A percentile compares a stretch with the other conserved stretches of the same genome.
Conservation (phyloP, 2,329 filamentous ascomycete species). For the Trichoderma simmonsii region DNA sequence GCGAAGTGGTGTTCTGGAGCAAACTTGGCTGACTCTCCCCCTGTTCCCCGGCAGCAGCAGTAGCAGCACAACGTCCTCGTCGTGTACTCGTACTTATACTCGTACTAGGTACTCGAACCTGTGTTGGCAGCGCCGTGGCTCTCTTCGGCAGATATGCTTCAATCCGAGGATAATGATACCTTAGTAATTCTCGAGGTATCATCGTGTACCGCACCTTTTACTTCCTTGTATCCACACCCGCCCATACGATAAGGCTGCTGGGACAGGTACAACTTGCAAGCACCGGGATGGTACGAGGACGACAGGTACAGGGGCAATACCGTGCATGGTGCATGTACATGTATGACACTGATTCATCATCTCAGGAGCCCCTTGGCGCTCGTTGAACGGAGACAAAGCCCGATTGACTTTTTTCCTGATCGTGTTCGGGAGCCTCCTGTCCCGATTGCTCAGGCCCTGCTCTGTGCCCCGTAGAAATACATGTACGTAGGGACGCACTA, state of each 20-base stretch:
- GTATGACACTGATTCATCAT: constrained; percentile 1
- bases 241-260: background rate
- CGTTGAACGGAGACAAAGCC: background rate
- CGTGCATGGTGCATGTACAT: background rate
- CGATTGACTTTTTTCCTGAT: background rate
- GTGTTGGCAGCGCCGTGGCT: background rate
- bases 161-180: background rate
- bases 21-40: background rate
- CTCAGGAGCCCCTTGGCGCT: background rate
- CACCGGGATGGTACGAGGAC: background rate
- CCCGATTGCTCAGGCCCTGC: background rate
- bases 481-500: background rate
- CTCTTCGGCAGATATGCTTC: background rate
- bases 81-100: background rate
- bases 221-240: background rate
- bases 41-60: background rate
- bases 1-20: background rate
- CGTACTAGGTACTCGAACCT: background rate
- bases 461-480: background rate
- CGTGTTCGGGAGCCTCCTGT: background rate
- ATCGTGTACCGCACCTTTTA: background rate
- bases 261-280: constrained; percentile 1
- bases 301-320: background rate
- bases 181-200: background rate
- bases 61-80: background rate